Conservation (phyloP, 306 rosid species). For the Corylus heterophylla region DNA sequence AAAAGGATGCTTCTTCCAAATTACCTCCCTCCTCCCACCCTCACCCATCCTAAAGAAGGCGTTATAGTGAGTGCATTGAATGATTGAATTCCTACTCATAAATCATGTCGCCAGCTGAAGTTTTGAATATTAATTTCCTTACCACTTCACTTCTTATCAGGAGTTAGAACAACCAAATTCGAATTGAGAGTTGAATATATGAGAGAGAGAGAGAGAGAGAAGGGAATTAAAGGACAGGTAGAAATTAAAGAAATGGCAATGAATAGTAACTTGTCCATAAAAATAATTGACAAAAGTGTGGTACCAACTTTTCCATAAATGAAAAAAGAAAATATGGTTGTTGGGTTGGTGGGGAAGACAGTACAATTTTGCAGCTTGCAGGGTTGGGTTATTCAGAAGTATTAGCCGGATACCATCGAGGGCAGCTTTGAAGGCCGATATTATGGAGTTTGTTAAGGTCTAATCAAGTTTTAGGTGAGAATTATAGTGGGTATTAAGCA, state of each 20-base stretch:
- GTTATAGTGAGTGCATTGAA: slow-evolving; percentile 10
- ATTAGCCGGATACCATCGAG: slow-evolving; percentile 41
- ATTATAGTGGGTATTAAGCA: background rate
- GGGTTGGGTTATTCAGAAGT: slow-evolving; percentile 28
- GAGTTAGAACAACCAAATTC: slow-evolving; percentile 4
- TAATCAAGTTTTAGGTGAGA: slow-evolving; percentile 13
- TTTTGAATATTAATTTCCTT: background rate
- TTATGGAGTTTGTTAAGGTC: slow-evolving; percentile 12
- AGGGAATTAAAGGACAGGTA: slow-evolving; percentile 12
- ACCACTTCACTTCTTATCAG: slow-evolving; percentile 15
- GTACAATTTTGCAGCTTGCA: slow-evolving; percentile 20
- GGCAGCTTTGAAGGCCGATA: slow-evolving; percentile 11
- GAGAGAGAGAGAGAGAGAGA: background rate
- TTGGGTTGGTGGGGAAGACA: slow-evolving; percentile 20
- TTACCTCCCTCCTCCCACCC: background rate
- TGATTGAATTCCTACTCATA: slow-evolving; percentile 22
- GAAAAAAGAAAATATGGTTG: background rate
- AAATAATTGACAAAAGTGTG: background rate
- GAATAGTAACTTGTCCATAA: background rate
- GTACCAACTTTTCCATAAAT: background rate
- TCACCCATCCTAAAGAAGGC: background rate
- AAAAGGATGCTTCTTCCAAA: background rate
- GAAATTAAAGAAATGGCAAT: background rate
- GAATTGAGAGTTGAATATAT: background rate
- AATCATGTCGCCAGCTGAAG: background rate